These are phyloP conservation scores for Candida yuanshanica DNA, from an alignment of 805 yeast genomes.

Conservation along the genomic window DNA sequence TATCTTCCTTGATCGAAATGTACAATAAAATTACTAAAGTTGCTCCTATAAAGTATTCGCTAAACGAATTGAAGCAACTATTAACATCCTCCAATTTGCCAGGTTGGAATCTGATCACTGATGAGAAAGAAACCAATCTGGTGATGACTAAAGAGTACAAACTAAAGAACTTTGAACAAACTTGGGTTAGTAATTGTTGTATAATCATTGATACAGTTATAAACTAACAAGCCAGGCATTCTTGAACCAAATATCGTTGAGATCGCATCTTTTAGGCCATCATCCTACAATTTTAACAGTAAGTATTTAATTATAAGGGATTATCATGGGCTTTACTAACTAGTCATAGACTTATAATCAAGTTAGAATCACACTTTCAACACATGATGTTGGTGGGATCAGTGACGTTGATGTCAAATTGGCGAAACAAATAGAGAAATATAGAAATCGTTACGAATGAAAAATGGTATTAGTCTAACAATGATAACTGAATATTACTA, in stretches of 20 bases:
- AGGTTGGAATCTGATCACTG: conserved; percentile 21
- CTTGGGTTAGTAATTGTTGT: no score
- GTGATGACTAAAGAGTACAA: conserved; percentile 31
- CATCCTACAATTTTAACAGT: conserved; percentile 63
- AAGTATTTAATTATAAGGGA: not conserved
- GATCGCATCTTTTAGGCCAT: conserved; percentile 55
- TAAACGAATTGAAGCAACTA: conserved; percentile 15
- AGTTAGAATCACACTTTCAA: conserved; percentile 49
- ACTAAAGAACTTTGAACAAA: conserved; percentile 49
- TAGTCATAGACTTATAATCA: conserved; percentile 41
- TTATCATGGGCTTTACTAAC: not conserved
- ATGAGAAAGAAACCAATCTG: not conserved
- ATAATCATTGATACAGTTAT: not conserved
- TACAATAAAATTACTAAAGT: conserved; percentile 31
- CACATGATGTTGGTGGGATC: conserved; percentile 56
- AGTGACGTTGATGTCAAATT: conserved; percentile 54
- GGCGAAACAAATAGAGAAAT: conserved; percentile 43
- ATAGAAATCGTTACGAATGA: conserved; percentile 12
- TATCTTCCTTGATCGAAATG: no score
- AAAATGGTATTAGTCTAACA: not conserved
- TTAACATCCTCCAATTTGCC: conserved; percentile 6
- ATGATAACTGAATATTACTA: no score
- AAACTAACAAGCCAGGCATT: conserved; percentile 27
- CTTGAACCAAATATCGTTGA: conserved; percentile 49
- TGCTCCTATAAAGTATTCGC: conserved; percentile 25